Conservation (phyloP, 768 basidiomycete species). For the Suillus plorans region DNA sequence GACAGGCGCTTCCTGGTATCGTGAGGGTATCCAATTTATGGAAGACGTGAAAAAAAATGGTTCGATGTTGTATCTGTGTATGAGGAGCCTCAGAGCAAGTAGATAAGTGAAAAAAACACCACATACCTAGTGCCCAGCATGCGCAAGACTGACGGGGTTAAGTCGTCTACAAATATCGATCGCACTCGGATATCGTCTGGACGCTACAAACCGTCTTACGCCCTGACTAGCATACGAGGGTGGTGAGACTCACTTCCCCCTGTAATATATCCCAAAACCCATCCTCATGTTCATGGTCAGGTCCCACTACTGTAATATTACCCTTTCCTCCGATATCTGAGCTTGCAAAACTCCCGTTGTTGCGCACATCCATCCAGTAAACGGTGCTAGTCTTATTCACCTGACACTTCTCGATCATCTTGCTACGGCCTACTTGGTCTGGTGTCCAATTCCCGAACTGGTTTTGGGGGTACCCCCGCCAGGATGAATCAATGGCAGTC, state of each 20-base stretch:
- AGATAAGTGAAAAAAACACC: neutral
- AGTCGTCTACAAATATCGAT: constrained; percentile 49
- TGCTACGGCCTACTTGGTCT: constrained; percentile 28
- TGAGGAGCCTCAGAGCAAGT: neutral
- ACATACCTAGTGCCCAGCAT: constrained; percentile 57
- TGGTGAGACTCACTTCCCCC: constrained; percentile 32
- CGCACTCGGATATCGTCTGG: constrained; percentile 42
- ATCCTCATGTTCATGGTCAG: constrained; percentile 21
- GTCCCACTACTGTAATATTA: neutral
- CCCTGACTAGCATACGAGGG: neutral
- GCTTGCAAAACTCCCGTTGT: constrained; percentile 13
- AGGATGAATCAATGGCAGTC: neutral
- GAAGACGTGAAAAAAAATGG: constrained; percentile 68
- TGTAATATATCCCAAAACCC: constrained; percentile 36
- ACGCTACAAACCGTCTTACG: constrained; percentile 26
- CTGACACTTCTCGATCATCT: constrained; percentile 25
- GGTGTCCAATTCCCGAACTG: constrained; percentile 33
- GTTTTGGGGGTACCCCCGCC: constrained; percentile 28
- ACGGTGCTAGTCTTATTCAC: constrained; percentile 18
- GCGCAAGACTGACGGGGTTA: constrained; percentile 50
- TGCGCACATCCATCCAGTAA: constrained; percentile 24
- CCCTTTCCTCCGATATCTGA: neutral
- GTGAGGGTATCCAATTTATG: constrained; percentile 65
- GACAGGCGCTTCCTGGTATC: constrained; percentile 52
- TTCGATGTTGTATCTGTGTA: constrained; percentile 49